Evolutionary conservation across 164 flowering plant species (phyloP), one percentile per base, ranked within the genome.

Genomic region (Annona cherimola): DNA sequence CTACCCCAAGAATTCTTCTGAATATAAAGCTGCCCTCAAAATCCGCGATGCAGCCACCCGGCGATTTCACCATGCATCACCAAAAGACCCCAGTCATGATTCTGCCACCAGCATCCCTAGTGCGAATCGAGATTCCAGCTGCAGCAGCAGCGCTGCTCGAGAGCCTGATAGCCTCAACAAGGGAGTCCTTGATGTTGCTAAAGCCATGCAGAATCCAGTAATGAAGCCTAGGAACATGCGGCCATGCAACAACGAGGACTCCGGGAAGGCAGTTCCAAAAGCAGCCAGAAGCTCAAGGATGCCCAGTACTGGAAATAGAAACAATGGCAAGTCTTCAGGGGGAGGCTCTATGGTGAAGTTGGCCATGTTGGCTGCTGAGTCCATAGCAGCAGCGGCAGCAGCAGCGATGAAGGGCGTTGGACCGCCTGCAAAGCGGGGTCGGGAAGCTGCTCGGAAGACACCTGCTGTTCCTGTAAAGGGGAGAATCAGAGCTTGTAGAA

Each of bases 1-100:
- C 75, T 92, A 89, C 79, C 86, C 94, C 19, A 89, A 81, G 71
- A 80, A 69, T 72, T 84, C 97, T 1, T 80, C 86, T 0, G 94
- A 90, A 67, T 79, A 86, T 77, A 83, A 80, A 61, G 78, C 88
- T 4, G 97, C 92, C 2, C 19, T 81, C 3, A 71, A 81, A 20
- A 85, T 94, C 4, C 83, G 91, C 67, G 81, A 79, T 16, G 39
- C 84, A 4, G 74, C 83, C 44, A 81, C 67, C 64, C 76, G 71
- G 71, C 75, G 69, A 40, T 69, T 84, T 73, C 71, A 70, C 71
- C 81, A 79, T 18, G 68, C 77, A 44, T 66, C 43, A 50, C 64
- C 44, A n/a, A 35, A 73, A 57, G 60, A 68, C 19, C 54, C 72
- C 6, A 8, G 9, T 60, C 20, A 45, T 2, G 74, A 67, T 61